These are phyloP conservation scores for Rhizophlyctis rosea DNA, from an alignment of 192 early-diverging fungal species.

Conservation along the genomic window DNA sequence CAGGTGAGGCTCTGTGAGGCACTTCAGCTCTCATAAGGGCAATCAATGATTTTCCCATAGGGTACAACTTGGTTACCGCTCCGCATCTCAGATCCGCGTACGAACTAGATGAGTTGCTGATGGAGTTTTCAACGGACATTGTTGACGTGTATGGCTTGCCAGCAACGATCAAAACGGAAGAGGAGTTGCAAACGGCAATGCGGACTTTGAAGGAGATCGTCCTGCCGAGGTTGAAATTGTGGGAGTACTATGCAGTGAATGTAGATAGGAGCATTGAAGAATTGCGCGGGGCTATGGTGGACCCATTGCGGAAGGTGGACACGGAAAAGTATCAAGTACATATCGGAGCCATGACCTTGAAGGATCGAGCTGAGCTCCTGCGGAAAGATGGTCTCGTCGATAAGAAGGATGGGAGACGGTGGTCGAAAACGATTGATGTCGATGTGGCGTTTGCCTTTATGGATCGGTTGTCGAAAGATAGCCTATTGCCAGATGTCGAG, in stretches of 20 bases:
- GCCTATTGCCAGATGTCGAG: slow-evolving; percentile 28
- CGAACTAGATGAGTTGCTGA: slow-evolving; percentile 87
- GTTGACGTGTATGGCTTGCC: slow-evolving; percentile 6
- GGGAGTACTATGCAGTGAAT: slow-evolving; percentile 84
- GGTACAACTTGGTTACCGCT: slow-evolving; percentile 91
- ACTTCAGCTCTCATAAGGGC: no score
- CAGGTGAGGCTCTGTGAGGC: no score
- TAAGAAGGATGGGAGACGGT: slow-evolving; percentile 48
- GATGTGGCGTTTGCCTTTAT: slow-evolving; percentile 50
- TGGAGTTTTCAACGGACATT: slow-evolving; percentile 42
- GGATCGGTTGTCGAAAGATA: slow-evolving; percentile 14
- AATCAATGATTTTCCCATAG: slow-evolving; percentile 45
- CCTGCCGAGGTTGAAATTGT: slow-evolving; percentile 58
- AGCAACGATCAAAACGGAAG: slow-evolving; percentile 53
- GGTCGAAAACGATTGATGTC: slow-evolving; percentile 53
- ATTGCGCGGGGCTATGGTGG: slow-evolving; percentile 12
- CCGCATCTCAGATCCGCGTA: slow-evolving; percentile 91
- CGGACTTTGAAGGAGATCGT: slow-evolving; percentile 33
- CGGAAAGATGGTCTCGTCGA: slow-evolving; percentile 21
- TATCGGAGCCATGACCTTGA: slow-evolving; percentile 12
- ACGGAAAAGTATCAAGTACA: slow-evolving; percentile 3
- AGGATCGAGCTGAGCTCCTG: slow-evolving; percentile 32
- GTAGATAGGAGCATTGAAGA: slow-evolving; percentile 16
- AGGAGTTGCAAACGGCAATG: slow-evolving; percentile 68
- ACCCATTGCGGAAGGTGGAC: background rate